Conservation (phyloP, 805 yeast species). For the Metschnikowia bowlesiae region DNA sequence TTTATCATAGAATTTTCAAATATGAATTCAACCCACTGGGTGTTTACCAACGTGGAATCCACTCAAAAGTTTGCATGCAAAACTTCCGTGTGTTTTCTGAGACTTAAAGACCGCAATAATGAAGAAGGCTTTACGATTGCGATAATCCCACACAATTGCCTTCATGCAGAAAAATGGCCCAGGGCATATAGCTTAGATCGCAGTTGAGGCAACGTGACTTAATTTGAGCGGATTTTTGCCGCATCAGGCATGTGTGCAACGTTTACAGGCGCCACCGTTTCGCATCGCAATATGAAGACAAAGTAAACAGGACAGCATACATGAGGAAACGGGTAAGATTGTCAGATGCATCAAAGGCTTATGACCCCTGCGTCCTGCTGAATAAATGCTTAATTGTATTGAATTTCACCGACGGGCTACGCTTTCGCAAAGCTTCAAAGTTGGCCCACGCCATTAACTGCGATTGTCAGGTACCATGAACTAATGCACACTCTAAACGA, state of each 20-base stretch:
- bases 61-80: no score
- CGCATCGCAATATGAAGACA: neutral
- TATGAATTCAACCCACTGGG: no score
- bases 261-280: neutral
- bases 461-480: neutral
- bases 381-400: neutral
- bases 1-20: no score
- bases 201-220: neutral
- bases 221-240: neutral
- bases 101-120: neutral
- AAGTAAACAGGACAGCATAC: neutral
- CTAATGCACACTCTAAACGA: neutral
- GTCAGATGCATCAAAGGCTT: neutral
- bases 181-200: neutral
- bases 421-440: neutral
- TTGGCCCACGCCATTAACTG: neutral
- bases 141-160: neutral
- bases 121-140: neutral
- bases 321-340: neutral
- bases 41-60: no score
- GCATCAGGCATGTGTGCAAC: neutral
- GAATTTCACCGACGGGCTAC: no score
- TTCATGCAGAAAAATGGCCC: neutral
- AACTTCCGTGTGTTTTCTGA: neutral
- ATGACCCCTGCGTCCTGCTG: neutral